Evolutionary conservation across 1,139 yeast species (phyloP), one percentile per base, ranked within the genome.

Genomic region (Saccharomyces pastorianus): DNA sequence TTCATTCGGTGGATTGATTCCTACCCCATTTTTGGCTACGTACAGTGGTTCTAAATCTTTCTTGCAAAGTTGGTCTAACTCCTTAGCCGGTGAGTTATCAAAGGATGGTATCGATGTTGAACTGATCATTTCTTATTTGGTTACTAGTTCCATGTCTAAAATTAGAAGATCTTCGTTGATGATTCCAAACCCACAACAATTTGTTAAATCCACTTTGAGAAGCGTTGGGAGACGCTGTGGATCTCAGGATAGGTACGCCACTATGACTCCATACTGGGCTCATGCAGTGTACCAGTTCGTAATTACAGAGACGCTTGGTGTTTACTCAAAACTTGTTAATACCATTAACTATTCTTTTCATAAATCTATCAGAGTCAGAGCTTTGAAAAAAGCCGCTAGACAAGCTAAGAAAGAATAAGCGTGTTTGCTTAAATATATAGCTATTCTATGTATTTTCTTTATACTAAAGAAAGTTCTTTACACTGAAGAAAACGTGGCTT

Each of bases 31-130:
- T 63, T 79, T 95, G 65, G 96, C 98, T 25, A 86, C 93, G 6
- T 93, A 93, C 74, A 87, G 98, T 17, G 99, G 99, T 17, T 90
- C 98, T 51, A 93, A 93, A 75, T 91, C 96, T 6, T 93, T 93
- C 72, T 77, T 93, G 65, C 98, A 93, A 73, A 81, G 84, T 55
- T 93, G 99, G 99, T 87, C 93, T 52, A 76, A 80, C 55, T 91
- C 97, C 0, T 77, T 93, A 61, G 85, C 96, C n/a, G 88, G 91
- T 25, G 99, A 93, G 71, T 77, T 93, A 64, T 74, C 77, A 49
- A 71, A 81, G 0, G 73, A 80, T 53, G 81, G 83, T 20, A 79
- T 93, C 59, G 99, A 93, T 65, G 97, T 89, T 55, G 93, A 91
- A 71, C 74, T 89, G 51, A 84, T 88, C 42, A 72, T 91, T 52